Evolutionary conservation across 1,284 basidiomycete genomes (phyloP).

Genomic region (Porogramme epimiltina): DNA sequence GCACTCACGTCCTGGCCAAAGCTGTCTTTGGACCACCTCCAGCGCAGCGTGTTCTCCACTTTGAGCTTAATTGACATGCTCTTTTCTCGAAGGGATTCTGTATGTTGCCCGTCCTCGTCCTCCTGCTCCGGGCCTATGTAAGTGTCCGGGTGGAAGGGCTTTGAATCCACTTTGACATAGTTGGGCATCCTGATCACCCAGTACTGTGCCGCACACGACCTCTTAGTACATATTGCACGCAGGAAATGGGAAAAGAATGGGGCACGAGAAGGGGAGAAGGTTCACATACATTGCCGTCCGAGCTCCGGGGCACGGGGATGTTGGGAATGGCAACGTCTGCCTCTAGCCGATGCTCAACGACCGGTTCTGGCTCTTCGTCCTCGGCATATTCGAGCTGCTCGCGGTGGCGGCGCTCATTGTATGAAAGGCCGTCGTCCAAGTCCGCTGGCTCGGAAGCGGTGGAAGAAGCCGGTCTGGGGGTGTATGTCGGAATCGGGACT

Average conservation of each 20-base stretch:
- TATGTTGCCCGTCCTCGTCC: conserved; percentile 59
- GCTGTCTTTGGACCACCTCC: conserved; percentile 83
- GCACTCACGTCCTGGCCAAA: conserved; percentile 67
- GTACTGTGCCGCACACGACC: conserved; percentile 46
- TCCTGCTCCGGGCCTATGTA: conserved; percentile 82
- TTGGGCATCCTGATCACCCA: conserved; percentile 86
- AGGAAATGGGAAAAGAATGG: neutral
- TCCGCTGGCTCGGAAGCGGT: conserved; percentile 49
- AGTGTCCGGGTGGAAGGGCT: conserved; percentile 80
- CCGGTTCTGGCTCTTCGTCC: conserved; percentile 61
- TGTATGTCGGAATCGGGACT: neutral
- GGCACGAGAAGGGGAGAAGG: conserved; percentile 1
- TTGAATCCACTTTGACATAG: conserved; percentile 80
- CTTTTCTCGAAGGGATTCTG: conserved; percentile 63
- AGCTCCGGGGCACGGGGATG: conserved; percentile 48
- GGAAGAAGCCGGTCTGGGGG: conserved; percentile 27
- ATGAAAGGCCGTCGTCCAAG: conserved; percentile 64
- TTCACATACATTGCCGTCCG: conserved; percentile 51
- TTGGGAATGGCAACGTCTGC: conserved; percentile 79
- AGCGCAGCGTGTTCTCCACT: conserved; percentile 89
- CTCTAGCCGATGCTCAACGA: conserved; percentile 54
- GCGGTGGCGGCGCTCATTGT: conserved; percentile 67
- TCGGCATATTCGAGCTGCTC: conserved; percentile 81
- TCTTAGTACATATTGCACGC: neutral
- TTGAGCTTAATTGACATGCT: conserved; percentile 82